Conservation (phyloP, 2,329 filamentous ascomycete species). For the Ilyonectria sp. region DNA sequence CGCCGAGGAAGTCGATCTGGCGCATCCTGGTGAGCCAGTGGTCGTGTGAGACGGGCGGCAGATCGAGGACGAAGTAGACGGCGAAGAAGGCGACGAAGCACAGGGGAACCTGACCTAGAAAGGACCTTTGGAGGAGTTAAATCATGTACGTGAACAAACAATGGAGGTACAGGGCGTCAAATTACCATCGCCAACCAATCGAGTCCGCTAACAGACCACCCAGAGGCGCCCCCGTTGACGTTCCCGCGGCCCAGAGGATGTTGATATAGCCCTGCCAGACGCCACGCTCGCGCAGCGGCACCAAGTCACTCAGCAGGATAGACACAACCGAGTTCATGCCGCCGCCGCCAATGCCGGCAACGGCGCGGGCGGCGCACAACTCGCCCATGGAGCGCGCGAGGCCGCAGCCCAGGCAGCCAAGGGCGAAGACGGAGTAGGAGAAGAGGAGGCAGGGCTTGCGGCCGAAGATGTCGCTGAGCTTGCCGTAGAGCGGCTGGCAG, state of each 20-base stretch:
- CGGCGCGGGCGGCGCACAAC: conserved; percentile 73
- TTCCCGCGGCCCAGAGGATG: conserved; percentile 79
- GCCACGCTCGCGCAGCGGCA: conserved; percentile 78
- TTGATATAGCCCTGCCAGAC: conserved; percentile 83
- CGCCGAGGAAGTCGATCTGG: conserved; percentile 82
- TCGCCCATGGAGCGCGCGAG: conserved; percentile 75
- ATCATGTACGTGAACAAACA: not conserved
- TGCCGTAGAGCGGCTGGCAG: conserved; percentile 83
- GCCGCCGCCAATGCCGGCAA: conserved; percentile 74
- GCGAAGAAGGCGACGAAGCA: conserved; percentile 76
- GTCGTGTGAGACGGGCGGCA: conserved; percentile 72
- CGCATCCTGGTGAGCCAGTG: conserved; percentile 77
- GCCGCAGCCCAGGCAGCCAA: conserved; percentile 76
- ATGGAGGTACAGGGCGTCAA: conserved; percentile 2
- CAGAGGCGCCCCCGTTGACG: conserved; percentile 77
- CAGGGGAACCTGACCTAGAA: conserved; percentile 79
- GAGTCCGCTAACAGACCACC: conserved; percentile 81
- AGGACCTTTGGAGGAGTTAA: conserved; percentile 66
- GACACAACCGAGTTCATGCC: conserved; percentile 80
- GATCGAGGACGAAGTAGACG: conserved; percentile 73
- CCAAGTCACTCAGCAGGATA: conserved; percentile 78
- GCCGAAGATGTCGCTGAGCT: conserved; percentile 79
- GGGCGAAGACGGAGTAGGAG: conserved; percentile 74
- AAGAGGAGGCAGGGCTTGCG: conserved; percentile 77
- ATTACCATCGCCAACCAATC: conserved; percentile 82